phyloP scores from a whole-genome alignment of 208 protist species.

The Trypanosoma grayi region DNA sequence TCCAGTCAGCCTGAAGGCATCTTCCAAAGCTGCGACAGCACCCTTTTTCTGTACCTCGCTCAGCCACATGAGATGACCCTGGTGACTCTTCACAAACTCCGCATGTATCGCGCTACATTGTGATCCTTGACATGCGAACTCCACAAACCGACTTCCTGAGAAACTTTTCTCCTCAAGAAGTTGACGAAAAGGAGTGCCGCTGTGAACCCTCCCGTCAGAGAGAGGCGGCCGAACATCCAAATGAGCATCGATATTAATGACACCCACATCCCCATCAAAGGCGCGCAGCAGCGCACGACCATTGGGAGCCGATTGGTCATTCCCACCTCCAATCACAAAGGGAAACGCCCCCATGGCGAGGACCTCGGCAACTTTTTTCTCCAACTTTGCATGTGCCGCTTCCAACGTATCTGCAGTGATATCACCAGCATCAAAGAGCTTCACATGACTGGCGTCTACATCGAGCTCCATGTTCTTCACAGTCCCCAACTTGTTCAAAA shows the following conservation, averaged over 20 bases:
- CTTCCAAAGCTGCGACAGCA: constrained; percentile 5
- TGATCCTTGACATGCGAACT: constrained; percentile 70
- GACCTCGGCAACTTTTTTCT: constrained; percentile 23
- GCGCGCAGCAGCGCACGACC: constrained; percentile 35
- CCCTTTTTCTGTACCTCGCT: constrained; percentile 18
- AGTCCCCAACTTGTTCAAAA: constrained; percentile 40
- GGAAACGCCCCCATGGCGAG: constrained; percentile 30
- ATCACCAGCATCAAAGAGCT: constrained; percentile 48
- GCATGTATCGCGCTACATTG: constrained; percentile 58
- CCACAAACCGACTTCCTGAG: constrained; percentile 42
- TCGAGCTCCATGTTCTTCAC: constrained; percentile 48
- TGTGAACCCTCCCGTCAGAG: constrained; percentile 38
- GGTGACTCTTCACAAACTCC: constrained; percentile 41
- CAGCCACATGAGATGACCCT: constrained; percentile 47
- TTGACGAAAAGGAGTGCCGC: constrained; percentile 62
- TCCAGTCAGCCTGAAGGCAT: constrained; percentile 25
- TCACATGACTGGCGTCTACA: constrained; percentile 27
- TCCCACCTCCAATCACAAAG: constrained; percentile 78
- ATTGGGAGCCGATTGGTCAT: constrained; percentile 72
- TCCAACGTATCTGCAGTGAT: constrained; percentile 37
- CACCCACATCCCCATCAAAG: constrained; percentile 26
- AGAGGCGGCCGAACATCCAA: constrained; percentile 65
- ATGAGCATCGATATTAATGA: constrained; percentile 83
- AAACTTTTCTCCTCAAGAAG: constrained; percentile 40
- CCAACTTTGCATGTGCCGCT: constrained; percentile 32